Conservation (phyloP, 2,329 filamentous ascomycete species). For the Coleophoma cylindrospora region DNA sequence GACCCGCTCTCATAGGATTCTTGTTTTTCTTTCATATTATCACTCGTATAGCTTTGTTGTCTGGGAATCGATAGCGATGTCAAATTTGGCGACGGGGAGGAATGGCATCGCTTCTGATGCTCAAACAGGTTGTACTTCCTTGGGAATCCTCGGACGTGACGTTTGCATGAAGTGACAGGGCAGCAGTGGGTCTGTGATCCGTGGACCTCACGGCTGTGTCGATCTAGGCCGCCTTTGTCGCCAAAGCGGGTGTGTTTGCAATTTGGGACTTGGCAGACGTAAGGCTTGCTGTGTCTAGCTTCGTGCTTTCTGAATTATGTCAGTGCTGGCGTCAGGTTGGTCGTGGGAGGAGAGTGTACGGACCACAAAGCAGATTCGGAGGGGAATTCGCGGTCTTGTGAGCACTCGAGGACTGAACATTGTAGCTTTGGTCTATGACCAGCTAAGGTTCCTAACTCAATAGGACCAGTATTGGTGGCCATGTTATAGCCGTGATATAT, state of each 20-base stretch:
- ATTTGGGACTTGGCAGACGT: not conserved
- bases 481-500: no score
- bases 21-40: not conserved
- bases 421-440: no score
- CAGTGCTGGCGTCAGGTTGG: no score
- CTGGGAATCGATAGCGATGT: not conserved
- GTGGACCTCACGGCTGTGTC: slow-evolving; percentile 13
- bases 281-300: not conserved
- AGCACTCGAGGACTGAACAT: no score
- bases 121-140: slow-evolving; percentile 11
- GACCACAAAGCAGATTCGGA: no score
- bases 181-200: slow-evolving; percentile 7
- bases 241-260: slow-evolving; percentile 2
- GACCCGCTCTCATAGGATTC: not conserved
- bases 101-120: slow-evolving; percentile 11
- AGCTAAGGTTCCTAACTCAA: no score
- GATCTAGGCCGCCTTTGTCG: slow-evolving; percentile 9
- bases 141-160: slow-evolving; percentile 8
- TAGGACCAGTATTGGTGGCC: no score
- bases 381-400: no score
- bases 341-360: no score
- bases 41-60: not conserved
- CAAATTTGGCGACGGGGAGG: not conserved
- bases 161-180: slow-evolving; percentile 10
- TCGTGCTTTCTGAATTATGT: not conserved